Evolutionary conservation across 805 yeast species (phyloP), one percentile per base, ranked within the genome.

Genomic region (Hanseniaspora occidentalis): DNA sequence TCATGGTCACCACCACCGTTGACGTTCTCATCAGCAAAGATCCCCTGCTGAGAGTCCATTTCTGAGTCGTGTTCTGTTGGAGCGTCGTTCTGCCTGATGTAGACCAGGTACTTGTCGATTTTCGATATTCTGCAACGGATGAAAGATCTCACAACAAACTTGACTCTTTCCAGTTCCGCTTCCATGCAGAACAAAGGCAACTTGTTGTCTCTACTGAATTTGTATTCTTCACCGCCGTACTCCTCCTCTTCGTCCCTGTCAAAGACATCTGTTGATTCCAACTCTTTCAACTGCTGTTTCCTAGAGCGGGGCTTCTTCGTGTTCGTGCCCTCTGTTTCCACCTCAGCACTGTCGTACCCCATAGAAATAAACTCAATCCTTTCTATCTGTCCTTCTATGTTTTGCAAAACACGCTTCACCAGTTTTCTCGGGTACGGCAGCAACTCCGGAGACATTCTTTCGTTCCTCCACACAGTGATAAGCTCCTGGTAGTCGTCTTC

Each of bases 111-210:
- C 46, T 68, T 70, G 61, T 86, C 96, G 37, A 92, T 73, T 58
- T 83, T 88, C 45, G 65, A 62, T 42, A 86, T 58, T 43, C 98
- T 66, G 6, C 89, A 72, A 45, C 98, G 69, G 25, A 88, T 64
- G 56, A 85, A 89, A 11, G 84, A 71, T 39, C 96, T 63, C n/a
- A 88, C 66, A 26, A 89, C 59, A 55, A 79, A 92, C 50, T 79
- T 84, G 23, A 85, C 73, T 42, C 98, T 65, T 51, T 92, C 97
- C 19, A 92, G 69, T 50, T 92, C 97, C 11, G 94, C 80, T 54
- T 92, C 98, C 49, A 89, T 78, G 19, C 94, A 73, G 64, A 92
- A 74, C 36, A 88, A 65, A 43, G 83, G 79, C 43, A 89, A 60
- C 53, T 88, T 88, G 58, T 78, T 77, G 45, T 79, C 84, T 39